Base-by-base conservation (phyloP, 176 grass and related monocot genomes). In the Dendrocalamus sinicus region DNA sequence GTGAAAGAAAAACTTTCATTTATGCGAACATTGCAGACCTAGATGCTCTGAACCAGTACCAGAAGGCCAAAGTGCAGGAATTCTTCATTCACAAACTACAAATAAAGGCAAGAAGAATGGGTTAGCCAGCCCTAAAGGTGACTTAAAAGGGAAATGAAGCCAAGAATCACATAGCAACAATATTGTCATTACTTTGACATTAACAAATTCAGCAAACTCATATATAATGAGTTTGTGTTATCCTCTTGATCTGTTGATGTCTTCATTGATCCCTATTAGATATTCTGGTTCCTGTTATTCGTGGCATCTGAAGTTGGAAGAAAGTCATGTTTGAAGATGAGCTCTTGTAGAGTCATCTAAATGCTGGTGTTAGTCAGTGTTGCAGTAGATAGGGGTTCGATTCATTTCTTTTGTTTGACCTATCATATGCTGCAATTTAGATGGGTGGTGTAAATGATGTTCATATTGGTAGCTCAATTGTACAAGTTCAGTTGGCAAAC, bases 11-110 rank as follows among this genome's bases (percentile, higher is more conserved):
- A 19, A 28, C 20, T 65, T 90, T 47, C 15, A 57, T 62, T 63
- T 68, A 44, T 37, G 9, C 88, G 45, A 86, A 86, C 70, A 81
- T 73, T 84, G 83, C 75, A 88, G 85, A 64, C 87, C 85, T 80
- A 90, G 77, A 88, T 86, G 75, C 53, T 86, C 82, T 44, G 81
- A 81, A 72, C 74, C 73, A 75, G 88, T 83, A 60, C 78, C 78
- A 67, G 64, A 77, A 85, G 80, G 35, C 57, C 47, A 65, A 65
- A 87, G 53, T 77, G 70, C 83, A 80, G 9, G 67, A 48, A 75
- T 83, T 64, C 75, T 91, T 53, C 54, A 77, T 87, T 87, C 84
- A 73, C 45, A 81, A 85, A 83, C 72, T 65, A 67, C 76, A 91
- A 91, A 71, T 50, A 80, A 55, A 51, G 80, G 60, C 40, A 87